These are phyloP conservation scores for Volvox africanus DNA, from an alignment of 139 green algal genomes.

Conservation along the genomic window DNA sequence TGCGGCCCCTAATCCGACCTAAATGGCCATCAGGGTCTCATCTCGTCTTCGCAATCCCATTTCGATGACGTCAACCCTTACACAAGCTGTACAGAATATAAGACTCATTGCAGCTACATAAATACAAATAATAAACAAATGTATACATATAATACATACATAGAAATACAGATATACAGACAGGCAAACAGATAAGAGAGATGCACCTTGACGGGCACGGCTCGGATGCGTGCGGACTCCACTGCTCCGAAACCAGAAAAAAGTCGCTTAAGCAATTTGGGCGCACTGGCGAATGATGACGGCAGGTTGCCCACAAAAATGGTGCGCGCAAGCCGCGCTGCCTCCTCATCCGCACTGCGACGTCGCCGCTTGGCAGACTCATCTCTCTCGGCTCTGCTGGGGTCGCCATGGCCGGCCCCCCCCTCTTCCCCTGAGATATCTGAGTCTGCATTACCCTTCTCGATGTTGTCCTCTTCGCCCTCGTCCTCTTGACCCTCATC, in stretches of 20 bases:
- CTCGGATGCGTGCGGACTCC: conserved; percentile 84
- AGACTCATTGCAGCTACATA: too few species aligned
- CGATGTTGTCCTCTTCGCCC: background rate
- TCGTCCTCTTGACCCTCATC: background rate
- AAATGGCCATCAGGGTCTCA: too few species aligned
- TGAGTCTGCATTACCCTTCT: background rate
- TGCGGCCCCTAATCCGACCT: too few species aligned
- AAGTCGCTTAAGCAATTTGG: conserved; percentile 70
- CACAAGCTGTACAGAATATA: too few species aligned
- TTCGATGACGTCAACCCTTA: too few species aligned
- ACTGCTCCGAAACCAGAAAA: conserved; percentile 82
- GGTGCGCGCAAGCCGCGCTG: conserved; percentile 77
- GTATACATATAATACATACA: too few species aligned
- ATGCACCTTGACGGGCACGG: conserved; percentile 71
- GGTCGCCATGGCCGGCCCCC: background rate
- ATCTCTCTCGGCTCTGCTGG: background rate
- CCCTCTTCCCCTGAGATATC: background rate
- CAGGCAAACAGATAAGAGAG: too few species aligned
- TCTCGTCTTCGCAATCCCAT: too few species aligned
- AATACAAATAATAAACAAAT: too few species aligned
- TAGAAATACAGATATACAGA: too few species aligned
- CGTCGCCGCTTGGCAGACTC: background rate
- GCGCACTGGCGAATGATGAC: conserved; percentile 50
- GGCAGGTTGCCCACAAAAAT: conserved; percentile 96
- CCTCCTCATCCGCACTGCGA: conserved; percentile 57